Evolutionary conservation across 1,284 basidiomycete genomes (phyloP).

Genomic region (Irpex rosettiformis): DNA sequence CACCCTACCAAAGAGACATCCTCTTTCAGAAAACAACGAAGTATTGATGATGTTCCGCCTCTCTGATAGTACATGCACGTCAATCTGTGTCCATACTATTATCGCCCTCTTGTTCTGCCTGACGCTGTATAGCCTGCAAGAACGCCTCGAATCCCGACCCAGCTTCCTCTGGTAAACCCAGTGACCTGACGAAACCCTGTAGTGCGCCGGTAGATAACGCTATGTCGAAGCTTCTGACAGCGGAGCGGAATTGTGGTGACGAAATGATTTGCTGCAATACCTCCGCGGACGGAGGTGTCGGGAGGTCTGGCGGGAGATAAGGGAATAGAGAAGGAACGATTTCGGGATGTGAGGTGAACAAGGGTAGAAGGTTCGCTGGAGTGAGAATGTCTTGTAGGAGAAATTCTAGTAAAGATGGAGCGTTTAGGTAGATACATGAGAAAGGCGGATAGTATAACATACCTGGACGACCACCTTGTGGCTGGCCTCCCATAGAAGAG

Average conservation of each 20-base stretch:
- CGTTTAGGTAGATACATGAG: neutral
- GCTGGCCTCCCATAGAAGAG: conserved; percentile 19
- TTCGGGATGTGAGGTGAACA: conserved; percentile 65
- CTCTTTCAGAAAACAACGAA: neutral
- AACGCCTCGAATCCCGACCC: conserved; percentile 70
- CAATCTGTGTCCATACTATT: conserved; percentile 63
- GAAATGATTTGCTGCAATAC: conserved; percentile 52
- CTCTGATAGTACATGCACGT: conserved; percentile 3
- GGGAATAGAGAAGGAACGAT: conserved; percentile 69
- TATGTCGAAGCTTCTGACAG: conserved; percentile 70
- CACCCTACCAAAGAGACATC: neutral
- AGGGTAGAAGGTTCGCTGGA: conserved; percentile 60
- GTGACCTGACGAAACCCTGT: conserved; percentile 63
- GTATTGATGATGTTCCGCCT: neutral
- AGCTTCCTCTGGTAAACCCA: conserved; percentile 77
- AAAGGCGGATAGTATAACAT: neutral
- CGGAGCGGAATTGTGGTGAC: conserved; percentile 56
- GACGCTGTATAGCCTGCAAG: conserved; percentile 68
- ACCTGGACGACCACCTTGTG: conserved; percentile 12
- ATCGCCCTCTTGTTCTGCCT: conserved; percentile 49
- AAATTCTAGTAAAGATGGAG: conserved; percentile 40
- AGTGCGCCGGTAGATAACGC: conserved; percentile 73
- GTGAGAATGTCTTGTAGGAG: conserved; percentile 73
- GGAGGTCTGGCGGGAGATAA: conserved; percentile 71
- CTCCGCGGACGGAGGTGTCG: conserved; percentile 59